Conservation (phyloP, 1,139 yeast genomes). For the Sugiyamaella paludigena region DNA sequence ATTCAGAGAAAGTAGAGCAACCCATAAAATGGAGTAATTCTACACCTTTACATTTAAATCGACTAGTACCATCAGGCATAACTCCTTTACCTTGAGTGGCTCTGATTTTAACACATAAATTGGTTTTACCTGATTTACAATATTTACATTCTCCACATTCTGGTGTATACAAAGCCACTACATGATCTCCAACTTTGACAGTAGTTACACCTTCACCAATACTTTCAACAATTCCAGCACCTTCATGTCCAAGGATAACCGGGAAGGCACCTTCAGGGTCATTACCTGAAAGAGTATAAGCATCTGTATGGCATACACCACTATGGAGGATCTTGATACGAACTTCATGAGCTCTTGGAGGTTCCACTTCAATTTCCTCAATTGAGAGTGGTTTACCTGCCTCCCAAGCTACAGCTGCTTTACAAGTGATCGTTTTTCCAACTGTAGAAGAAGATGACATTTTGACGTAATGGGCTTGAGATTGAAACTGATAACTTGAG, state of each 20-base stretch:
- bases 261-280: slow-evolving; percentile 99
- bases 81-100: slow-evolving; percentile 90
- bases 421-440: slow-evolving; percentile 64
- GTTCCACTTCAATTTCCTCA: slow-evolving; percentile 85
- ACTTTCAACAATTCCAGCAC: slow-evolving; percentile 92
- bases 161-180: slow-evolving; percentile 90
- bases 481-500: neutral
- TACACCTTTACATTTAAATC: slow-evolving; percentile 81
- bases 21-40: slow-evolving; percentile 93
- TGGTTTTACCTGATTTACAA: slow-evolving; percentile 93
- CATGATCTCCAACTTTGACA: slow-evolving; percentile 88
- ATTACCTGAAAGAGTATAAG: slow-evolving; percentile 87
- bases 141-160: slow-evolving; percentile 95
- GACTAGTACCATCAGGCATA: slow-evolving; percentile 93
- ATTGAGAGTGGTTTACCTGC: slow-evolving; percentile 76
- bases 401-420: slow-evolving; percentile 98
- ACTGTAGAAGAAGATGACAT: slow-evolving; percentile 34
- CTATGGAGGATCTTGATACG: slow-evolving; percentile 83
- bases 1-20: slow-evolving; percentile 92
- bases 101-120: slow-evolving; percentile 86
- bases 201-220: slow-evolving; percentile 89
- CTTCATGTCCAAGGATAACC: slow-evolving; percentile 84
- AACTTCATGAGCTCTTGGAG: slow-evolving; percentile 97
- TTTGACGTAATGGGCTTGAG: neutral
- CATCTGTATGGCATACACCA: slow-evolving; percentile 98